A percentile compares a stretch with the other conserved stretches of the same genome.
These are phyloP conservation scores for Yamadazyma sp. DNA, from an alignment of 1,139 yeast species.

Conservation along the genomic window DNA sequence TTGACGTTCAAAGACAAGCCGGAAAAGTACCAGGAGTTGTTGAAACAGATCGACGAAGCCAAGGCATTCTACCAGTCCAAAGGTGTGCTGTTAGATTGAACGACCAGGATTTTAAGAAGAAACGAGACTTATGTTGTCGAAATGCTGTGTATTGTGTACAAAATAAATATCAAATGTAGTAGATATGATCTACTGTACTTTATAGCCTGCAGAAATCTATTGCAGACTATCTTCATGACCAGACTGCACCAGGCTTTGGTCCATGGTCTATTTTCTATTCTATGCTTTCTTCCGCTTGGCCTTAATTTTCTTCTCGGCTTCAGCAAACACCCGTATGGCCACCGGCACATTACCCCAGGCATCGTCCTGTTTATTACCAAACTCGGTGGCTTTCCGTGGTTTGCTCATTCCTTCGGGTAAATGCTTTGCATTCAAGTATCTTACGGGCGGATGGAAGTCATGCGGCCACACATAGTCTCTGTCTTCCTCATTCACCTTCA, in stretches of 20 bases:
- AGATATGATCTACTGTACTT: too few relatives aligned
- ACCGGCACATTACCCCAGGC: slow-evolving; percentile 74
- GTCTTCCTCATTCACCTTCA: slow-evolving; percentile 34
- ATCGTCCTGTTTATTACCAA: slow-evolving; percentile 20
- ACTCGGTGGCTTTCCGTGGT: slow-evolving; percentile 16
- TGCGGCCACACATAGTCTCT: slow-evolving; percentile 73
- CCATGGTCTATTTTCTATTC: too few relatives aligned
- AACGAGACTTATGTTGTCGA: too few relatives aligned
- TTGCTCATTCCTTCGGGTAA: slow-evolving; percentile 26
- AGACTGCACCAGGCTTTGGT: too few relatives aligned
- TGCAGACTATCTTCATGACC: too few relatives aligned
- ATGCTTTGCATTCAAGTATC: slow-evolving; percentile 30
- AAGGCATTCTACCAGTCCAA: slow-evolving; percentile 56
- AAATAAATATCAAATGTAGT: slow-evolving; percentile 6
- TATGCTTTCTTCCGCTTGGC: slow-evolving; percentile 21
- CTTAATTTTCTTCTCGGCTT: slow-evolving; percentile 69
- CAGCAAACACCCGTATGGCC: slow-evolving; percentile 78
- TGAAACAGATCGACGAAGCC: slow-evolving; percentile 66
- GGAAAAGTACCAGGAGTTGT: slow-evolving; percentile 63
- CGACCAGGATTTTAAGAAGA: background rate
- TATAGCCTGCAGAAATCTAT: too few relatives aligned
- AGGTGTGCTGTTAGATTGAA: slow-evolving; percentile 53
- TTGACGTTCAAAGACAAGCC: slow-evolving; percentile 73
- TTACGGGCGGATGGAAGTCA: slow-evolving; percentile 70
- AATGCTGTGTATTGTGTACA: slow-evolving; percentile 1